These are phyloP conservation scores for Radiomyces spectabilis DNA, from an alignment of 192 early-diverging fungal species.

Conservation along the genomic window DNA sequence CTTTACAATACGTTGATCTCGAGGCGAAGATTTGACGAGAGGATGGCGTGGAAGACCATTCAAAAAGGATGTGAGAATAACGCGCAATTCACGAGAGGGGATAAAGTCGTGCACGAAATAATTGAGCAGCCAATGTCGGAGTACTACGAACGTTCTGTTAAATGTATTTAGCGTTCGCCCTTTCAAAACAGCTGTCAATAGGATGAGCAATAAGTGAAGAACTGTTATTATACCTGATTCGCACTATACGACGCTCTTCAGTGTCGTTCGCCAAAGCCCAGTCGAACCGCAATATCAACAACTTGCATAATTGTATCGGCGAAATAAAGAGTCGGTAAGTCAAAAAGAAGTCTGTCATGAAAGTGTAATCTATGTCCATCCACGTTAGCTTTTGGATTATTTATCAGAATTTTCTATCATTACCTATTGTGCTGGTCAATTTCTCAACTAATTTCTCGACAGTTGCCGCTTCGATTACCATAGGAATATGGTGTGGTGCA, in stretches of 20 bases:
- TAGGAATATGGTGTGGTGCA: conserved; percentile 1
- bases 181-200: too few species aligned
- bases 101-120: conserved; percentile 54
- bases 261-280: conserved; percentile 46
- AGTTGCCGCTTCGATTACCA: conserved; percentile 37
- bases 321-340: conserved; percentile 51
- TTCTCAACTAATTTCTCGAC: conserved; percentile 49
- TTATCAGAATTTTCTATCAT: neutral
- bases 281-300: conserved; percentile 46
- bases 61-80: conserved; percentile 28
- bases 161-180: too few species aligned
- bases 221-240: conserved; percentile 33
- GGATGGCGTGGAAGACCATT: conserved; percentile 32
- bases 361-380: conserved; percentile 40
- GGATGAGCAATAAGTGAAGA: too few species aligned
- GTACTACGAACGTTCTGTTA: conserved; percentile 48
- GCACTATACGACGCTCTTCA: conserved; percentile 37
- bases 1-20: conserved; percentile 48
- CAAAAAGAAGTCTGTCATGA: conserved; percentile 56
- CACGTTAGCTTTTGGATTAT: neutral
- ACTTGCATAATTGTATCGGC: conserved; percentile 39
- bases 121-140: conserved; percentile 53
- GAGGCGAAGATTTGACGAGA: conserved; percentile 29
- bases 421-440: conserved; percentile 40
- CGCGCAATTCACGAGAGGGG: conserved; percentile 29